phyloP scores from a whole-genome alignment of 352 stramenopile species.

The Pythium dissotocum region DNA sequence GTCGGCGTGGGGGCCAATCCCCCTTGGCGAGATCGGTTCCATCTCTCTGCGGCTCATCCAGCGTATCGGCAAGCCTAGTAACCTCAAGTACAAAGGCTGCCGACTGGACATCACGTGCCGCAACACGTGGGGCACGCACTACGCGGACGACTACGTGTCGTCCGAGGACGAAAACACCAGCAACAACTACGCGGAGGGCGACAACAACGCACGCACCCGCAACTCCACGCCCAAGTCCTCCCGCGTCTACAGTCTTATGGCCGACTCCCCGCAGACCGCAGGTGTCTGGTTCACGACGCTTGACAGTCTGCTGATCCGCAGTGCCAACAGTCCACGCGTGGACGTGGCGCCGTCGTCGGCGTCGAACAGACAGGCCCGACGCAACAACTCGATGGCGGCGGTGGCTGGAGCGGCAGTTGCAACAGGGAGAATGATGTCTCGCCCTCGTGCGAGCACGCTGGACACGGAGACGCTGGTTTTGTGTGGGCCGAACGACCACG shows the following conservation, averaged over 20 bases:
- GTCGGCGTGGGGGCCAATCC: conserved; percentile 76
- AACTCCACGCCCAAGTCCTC: conserved; percentile 61
- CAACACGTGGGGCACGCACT: conserved; percentile 76
- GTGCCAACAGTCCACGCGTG: conserved; percentile 71
- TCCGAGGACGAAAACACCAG: conserved; percentile 67
- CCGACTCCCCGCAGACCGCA: conserved; percentile 71
- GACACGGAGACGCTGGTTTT: conserved; percentile 55
- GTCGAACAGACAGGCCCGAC: conserved; percentile 12
- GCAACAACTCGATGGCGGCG: conserved; percentile 17
- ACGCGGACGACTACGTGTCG: conserved; percentile 78
- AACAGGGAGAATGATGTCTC: conserved; percentile 29
- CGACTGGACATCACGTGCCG: conserved; percentile 85
- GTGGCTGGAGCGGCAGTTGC: conserved; percentile 19
- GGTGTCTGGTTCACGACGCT: conserved; percentile 77
- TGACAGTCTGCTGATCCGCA: conserved; percentile 68
- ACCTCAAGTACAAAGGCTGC: conserved; percentile 82
- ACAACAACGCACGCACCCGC: conserved; percentile 30
- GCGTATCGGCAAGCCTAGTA: conserved; percentile 72
- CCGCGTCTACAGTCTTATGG: conserved; percentile 75
- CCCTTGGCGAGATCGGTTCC: conserved; percentile 72
- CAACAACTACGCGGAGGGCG: conserved; percentile 30
- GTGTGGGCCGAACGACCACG: conserved; percentile 37
- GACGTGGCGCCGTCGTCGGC: conserved; percentile 32
- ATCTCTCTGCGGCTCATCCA: conserved; percentile 84
- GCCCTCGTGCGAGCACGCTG: conserved; percentile 43